Evolutionary conservation across 768 basidiomycete species (phyloP).

Genomic region (Ephemerocybe angulata): DNA sequence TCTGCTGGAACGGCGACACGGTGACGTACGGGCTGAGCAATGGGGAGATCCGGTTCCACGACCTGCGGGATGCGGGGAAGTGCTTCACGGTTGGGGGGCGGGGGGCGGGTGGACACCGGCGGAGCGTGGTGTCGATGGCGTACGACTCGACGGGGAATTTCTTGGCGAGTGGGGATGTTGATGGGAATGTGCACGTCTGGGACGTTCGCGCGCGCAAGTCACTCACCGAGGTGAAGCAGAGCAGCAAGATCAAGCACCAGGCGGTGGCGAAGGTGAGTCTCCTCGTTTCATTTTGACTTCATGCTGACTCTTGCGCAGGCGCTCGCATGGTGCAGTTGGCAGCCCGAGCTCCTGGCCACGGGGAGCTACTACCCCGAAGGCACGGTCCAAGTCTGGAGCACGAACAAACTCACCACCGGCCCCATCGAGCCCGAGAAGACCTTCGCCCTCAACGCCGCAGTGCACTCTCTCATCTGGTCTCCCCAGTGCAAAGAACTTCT

Average conservation of each 20-base stretch:
- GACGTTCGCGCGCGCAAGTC: slow-evolving; percentile 59
- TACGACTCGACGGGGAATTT: slow-evolving; percentile 75
- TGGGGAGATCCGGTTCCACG: slow-evolving; percentile 63
- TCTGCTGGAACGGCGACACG: slow-evolving; percentile 60
- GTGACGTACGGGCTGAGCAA: slow-evolving; percentile 61
- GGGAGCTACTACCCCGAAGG: slow-evolving; percentile 47
- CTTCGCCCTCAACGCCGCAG: slow-evolving; percentile 73
- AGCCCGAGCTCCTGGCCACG: slow-evolving; percentile 70
- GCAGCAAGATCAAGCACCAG: slow-evolving; percentile 64
- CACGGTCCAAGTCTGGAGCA: slow-evolving; percentile 51
- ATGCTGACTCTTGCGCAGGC: slow-evolving; percentile 43
- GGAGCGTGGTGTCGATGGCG: slow-evolving; percentile 60
- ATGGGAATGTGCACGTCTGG: slow-evolving; percentile 84
- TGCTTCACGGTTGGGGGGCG: slow-evolving; percentile 31
- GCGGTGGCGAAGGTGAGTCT: slow-evolving; percentile 48
- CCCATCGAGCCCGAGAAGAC: slow-evolving; percentile 47
- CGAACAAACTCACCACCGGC: slow-evolving; percentile 21
- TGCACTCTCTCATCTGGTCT: slow-evolving; percentile 69
- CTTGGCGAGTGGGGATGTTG: slow-evolving; percentile 81
- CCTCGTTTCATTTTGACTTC: not conserved
- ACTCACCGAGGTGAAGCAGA: slow-evolving; percentile 53
- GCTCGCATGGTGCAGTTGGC: slow-evolving; percentile 87
- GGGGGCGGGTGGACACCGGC: slow-evolving; percentile 30
- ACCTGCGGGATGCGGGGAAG: slow-evolving; percentile 42
- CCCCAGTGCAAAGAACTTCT: slow-evolving; percentile 83